Evolutionary conservation across 768 basidiomycete genomes (phyloP).

Genomic region (Boletales sp.): DNA sequence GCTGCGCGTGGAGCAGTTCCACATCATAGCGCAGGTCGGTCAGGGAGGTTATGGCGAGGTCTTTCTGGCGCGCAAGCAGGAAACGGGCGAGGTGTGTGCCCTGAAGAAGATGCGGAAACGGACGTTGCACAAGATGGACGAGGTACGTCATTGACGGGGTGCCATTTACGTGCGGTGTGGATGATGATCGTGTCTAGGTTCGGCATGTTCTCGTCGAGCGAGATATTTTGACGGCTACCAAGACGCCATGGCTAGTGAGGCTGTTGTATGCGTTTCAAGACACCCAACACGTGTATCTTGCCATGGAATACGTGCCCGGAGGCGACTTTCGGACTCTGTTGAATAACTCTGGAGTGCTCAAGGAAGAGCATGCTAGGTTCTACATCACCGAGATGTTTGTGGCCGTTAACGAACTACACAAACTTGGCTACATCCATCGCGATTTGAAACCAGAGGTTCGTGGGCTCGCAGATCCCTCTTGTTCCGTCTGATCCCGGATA

Average conservation of each 20-base stretch:
- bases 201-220: constrained; percentile 98
- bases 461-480: neutral
- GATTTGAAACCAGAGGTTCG: constrained; percentile 95
- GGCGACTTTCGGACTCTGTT: constrained; percentile 97
- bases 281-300: constrained; percentile 83
- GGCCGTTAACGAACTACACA: constrained; percentile 90
- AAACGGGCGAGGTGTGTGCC: constrained; percentile 95
- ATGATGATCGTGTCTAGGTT: constrained; percentile 46
- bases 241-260: constrained; percentile 95
- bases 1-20: constrained; percentile 90
- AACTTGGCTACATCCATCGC: constrained; percentile 96
- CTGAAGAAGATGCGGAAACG: constrained; percentile 97
- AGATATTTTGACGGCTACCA: constrained; percentile 95
- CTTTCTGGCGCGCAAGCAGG: constrained; percentile 90
- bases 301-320: constrained; percentile 99
- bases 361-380: constrained; percentile 94
- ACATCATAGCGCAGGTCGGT: constrained; percentile 97
- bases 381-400: constrained; percentile 99
- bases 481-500: neutral
- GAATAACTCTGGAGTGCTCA: constrained; percentile 96
- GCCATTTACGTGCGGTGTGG: neutral
- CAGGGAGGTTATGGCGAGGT: constrained; percentile 99
- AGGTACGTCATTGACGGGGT: constrained; percentile 45
- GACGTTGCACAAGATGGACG: constrained; percentile 97
- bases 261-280: constrained; percentile 98